phyloP scores from a whole-genome alignment of 768 basidiomycete species.

The Clavulina sp. region DNA sequence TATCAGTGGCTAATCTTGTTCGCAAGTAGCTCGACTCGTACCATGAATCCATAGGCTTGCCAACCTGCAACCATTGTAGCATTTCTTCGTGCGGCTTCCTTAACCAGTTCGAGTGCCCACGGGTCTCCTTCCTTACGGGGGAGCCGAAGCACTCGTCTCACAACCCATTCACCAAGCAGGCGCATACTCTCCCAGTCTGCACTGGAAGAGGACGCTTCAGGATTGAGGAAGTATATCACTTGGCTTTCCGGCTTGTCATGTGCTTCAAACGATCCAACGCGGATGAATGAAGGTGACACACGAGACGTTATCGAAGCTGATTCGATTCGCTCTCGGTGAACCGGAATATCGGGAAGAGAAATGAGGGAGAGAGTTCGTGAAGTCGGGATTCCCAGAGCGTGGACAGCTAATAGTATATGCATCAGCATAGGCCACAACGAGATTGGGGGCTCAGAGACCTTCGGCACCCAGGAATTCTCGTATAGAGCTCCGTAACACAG shows the following conservation, averaged over 20 bases:
- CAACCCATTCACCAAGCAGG: constrained; percentile 60
- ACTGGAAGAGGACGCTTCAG: background rate
- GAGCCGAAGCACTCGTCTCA: constrained; percentile 35
- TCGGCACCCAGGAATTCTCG: constrained; percentile 89
- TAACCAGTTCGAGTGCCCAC: constrained; percentile 56
- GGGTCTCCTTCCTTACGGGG: constrained; percentile 24
- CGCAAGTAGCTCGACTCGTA: background rate
- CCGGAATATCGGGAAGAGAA: constrained; percentile 51
- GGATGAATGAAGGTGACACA: constrained; percentile 76
- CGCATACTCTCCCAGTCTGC: constrained; percentile 54
- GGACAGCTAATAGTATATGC: constrained; percentile 32
- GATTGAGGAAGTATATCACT: constrained; percentile 2
- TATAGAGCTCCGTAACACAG: constrained; percentile 85
- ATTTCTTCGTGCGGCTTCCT: constrained; percentile 69
- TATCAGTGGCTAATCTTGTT: background rate
- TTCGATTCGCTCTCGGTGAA: constrained; percentile 55
- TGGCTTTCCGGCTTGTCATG: constrained; percentile 44
- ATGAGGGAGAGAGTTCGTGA: constrained; percentile 74
- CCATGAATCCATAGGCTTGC: constrained; percentile 89
- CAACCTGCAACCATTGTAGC: constrained; percentile 87
- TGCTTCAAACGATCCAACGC: constrained; percentile 83
- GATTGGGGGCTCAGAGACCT: constrained; percentile 29
- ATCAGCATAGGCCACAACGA: no score
- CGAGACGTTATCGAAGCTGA: constrained; percentile 60
- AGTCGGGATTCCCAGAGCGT: constrained; percentile 76